A percentile compares a stretch with the other conserved stretches of the same genome.
phyloP scores from a whole-genome alignment of 2,329 filamentous ascomycete species.

The Epichloe bromicola region DNA sequence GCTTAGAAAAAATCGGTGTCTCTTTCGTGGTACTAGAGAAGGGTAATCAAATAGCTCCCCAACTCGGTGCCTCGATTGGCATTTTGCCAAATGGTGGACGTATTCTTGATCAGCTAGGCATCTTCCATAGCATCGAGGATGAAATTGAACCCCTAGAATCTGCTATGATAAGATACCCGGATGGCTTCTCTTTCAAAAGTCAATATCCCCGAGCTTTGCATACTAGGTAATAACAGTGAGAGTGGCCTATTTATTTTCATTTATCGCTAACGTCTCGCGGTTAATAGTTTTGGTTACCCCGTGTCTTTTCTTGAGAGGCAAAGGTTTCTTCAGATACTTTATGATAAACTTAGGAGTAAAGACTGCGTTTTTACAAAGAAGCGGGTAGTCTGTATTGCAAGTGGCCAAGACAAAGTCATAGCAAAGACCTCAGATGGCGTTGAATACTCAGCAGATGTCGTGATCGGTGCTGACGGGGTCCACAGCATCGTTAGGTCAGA shows the following conservation, averaged over 20 bases:
- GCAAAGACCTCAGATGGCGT: slow-evolving; percentile 22
- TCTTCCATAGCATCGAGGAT: slow-evolving; percentile 12
- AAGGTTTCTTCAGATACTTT: slow-evolving; percentile 20
- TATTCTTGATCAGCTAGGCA: slow-evolving; percentile 34
- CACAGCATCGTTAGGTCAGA: slow-evolving; percentile 17
- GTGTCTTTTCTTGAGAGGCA: slow-evolving; percentile 23
- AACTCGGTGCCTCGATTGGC: slow-evolving; percentile 34
- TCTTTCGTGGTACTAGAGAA: slow-evolving; percentile 37
- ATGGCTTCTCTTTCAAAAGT: slow-evolving; percentile 6
- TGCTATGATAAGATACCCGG: slow-evolving; percentile 4
- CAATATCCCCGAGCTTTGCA: slow-evolving; percentile 5
- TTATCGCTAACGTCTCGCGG: neutral
- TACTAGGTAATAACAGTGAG: slow-evolving; percentile 1
- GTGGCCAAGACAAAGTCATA: neutral
- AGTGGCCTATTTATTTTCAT: neutral
- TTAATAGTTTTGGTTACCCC: slow-evolving; percentile 16
- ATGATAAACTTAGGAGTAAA: slow-evolving; percentile 19
- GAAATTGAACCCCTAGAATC: slow-evolving; percentile 6
- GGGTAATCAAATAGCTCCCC: slow-evolving; percentile 26
- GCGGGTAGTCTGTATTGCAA: slow-evolving; percentile 8
- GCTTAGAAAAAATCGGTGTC: slow-evolving; percentile 30
- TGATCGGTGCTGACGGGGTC: slow-evolving; percentile 30
- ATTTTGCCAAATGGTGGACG: slow-evolving; percentile 28
- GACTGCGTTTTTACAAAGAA: slow-evolving; percentile 9
- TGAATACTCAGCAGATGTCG: slow-evolving; percentile 21